Evolutionary conservation across 371 early-diverging fungal genomes (phyloP).

Genomic region (Mortierella sp.): DNA sequence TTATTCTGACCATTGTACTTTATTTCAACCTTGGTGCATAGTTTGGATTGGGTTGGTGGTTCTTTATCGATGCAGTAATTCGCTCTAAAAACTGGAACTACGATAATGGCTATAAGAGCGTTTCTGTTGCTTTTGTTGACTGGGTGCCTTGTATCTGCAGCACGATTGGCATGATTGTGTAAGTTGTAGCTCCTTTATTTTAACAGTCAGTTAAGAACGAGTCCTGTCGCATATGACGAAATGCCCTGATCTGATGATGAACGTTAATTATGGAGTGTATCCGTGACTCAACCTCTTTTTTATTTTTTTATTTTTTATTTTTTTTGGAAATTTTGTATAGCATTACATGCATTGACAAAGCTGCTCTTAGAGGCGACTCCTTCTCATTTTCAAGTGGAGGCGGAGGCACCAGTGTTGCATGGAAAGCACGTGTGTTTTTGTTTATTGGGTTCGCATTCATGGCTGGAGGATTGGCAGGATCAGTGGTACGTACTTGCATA

Average conservation of each 20-base stretch:
- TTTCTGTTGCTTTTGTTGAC: slow-evolving; percentile 76
- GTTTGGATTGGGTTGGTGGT: slow-evolving; percentile 89
- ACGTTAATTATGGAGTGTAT: background rate
- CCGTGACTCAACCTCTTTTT: background rate
- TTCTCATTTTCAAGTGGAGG: slow-evolving; percentile 45
- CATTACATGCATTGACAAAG: slow-evolving; percentile 65
- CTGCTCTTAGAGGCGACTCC: slow-evolving; percentile 30
- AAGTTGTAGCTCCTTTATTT: slow-evolving; percentile 18
- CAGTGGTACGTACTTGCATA: slow-evolving; percentile 63
- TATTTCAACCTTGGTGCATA: slow-evolving; percentile 19
- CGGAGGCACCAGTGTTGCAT: slow-evolving; percentile 57
- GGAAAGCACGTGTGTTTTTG: slow-evolving; percentile 76
- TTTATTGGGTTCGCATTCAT: slow-evolving; percentile 82
- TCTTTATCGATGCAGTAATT: slow-evolving; percentile 77
- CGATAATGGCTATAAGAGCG: slow-evolving; percentile 46
- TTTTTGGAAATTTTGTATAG: slow-evolving; percentile 30
- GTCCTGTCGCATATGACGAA: slow-evolving; percentile 7
- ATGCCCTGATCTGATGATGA: background rate
- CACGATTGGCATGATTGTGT: slow-evolving; percentile 80
- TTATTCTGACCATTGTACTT: background rate
- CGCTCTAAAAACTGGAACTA: slow-evolving; percentile 61
- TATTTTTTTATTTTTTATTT: background rate
- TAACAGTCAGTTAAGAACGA: background rate
- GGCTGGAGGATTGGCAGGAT: slow-evolving; percentile 81
- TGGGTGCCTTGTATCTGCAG: slow-evolving; percentile 83